A percentile compares a stretch with the other conserved stretches of the same genome.
Evolutionary conservation across 1,284 basidiomycete genomes (phyloP).

Genomic region (Ganoderma sp.): DNA sequence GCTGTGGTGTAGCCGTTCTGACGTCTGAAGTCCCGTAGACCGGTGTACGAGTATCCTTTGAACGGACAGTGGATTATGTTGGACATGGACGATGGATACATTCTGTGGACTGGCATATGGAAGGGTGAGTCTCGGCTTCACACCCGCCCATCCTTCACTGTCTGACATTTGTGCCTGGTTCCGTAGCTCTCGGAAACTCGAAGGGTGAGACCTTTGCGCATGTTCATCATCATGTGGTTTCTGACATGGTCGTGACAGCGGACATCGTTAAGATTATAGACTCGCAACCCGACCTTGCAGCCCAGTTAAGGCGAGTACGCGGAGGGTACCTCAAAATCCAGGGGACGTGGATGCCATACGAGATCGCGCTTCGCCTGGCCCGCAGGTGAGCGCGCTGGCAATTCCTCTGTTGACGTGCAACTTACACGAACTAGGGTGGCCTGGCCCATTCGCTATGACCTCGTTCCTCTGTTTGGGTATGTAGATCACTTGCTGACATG

Average conservation of each 20-base stretch:
- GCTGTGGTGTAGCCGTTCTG: slow-evolving; percentile 23
- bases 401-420: slow-evolving; percentile 19
- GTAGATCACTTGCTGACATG: slow-evolving; percentile 23
- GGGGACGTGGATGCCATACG: slow-evolving; percentile 89
- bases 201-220: slow-evolving; percentile 60
- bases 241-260: slow-evolving; percentile 49
- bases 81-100: slow-evolving; percentile 88
- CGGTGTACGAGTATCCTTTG: slow-evolving; percentile 85
- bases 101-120: slow-evolving; percentile 89
- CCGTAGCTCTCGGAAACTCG: slow-evolving; percentile 77
- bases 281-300: slow-evolving; percentile 83
- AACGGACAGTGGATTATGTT: slow-evolving; percentile 93
- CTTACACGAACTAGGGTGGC: slow-evolving; percentile 62
- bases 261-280: slow-evolving; percentile 91
- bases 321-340: slow-evolving; percentile 90
- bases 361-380: slow-evolving; percentile 78
- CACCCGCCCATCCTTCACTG: slow-evolving; percentile 5
- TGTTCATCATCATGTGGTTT: slow-evolving; percentile 10
- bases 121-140: slow-evolving; percentile 60
- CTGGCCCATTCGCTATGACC: slow-evolving; percentile 86
- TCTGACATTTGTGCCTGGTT: slow-evolving; percentile 13
- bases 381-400: slow-evolving; percentile 59
- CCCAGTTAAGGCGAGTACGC: slow-evolving; percentile 78
- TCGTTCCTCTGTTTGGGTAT: slow-evolving; percentile 84
- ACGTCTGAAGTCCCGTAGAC: slow-evolving; percentile 49